These are phyloP conservation scores for Plasmodium falciparum DNA, from an alignment of 169 alveolate genomes.

Conservation along the genomic window DNA sequence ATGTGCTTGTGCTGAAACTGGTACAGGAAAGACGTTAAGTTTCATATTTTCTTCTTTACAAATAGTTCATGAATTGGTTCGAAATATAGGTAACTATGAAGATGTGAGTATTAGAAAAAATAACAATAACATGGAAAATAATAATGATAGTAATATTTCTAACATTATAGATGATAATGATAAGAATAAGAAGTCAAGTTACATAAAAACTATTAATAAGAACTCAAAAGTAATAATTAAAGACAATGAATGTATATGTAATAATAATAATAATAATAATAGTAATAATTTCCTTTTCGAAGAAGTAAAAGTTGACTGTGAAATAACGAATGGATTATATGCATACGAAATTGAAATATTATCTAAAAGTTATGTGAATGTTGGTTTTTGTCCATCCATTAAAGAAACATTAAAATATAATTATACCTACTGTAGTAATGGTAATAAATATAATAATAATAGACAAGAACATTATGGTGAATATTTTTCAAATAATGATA, in stretches of 20 bases:
- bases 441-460: slow-evolving; percentile 45
- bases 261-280: not conserved
- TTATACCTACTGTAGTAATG: slow-evolving; percentile 73
- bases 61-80: slow-evolving; percentile 60
- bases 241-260: slow-evolving; percentile 40
- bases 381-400: slow-evolving; percentile 68
- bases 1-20: slow-evolving; percentile 77
- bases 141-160: not conserved
- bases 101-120: not conserved
- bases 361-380: slow-evolving; percentile 36
- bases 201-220: slow-evolving; percentile 13
- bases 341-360: slow-evolving; percentile 56
- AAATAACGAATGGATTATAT: slow-evolving; percentile 53
- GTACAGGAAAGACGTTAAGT: slow-evolving; percentile 74
- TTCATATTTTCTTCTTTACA: slow-evolving; percentile 67
- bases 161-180: not conserved
- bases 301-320: slow-evolving; percentile 65
- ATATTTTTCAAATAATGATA: slow-evolving; percentile 20
- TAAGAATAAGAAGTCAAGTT: not conserved
- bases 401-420: slow-evolving; percentile 61
- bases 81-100: slow-evolving; percentile 63
- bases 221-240: slow-evolving; percentile 24
- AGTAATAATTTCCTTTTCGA: slow-evolving; percentile 8
- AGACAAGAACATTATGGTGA: slow-evolving; percentile 62
- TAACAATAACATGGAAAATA: not conserved